These are phyloP conservation scores for Pulveroboletus sp. DNA, from an alignment of 768 basidiomycete genomes.

Conservation along the genomic window DNA sequence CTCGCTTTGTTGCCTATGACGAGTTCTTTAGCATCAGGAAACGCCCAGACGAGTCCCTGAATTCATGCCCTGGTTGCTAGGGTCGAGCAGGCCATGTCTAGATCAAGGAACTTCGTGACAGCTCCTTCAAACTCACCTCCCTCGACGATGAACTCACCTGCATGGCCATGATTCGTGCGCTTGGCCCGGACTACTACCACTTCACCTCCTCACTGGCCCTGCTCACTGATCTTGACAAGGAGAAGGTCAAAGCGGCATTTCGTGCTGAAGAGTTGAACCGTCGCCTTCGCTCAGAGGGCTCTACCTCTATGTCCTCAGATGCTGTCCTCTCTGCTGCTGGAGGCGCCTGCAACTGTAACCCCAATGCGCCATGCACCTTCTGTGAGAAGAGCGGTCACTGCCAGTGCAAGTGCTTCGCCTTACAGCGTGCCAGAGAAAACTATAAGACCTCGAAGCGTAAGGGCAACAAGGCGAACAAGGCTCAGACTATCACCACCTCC, in stretches of 20 bases:
- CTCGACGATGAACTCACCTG: conserved; percentile 9
- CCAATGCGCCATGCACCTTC: background rate
- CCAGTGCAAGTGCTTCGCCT: too few species aligned
- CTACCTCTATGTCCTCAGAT: background rate
- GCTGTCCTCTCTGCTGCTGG: background rate
- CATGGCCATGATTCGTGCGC: conserved; percentile 7
- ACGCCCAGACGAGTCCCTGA: conserved; percentile 1
- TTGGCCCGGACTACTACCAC: conserved; percentile 5
- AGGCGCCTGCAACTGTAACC: background rate
- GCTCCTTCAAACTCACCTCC: background rate
- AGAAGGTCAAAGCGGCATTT: conserved; percentile 4
- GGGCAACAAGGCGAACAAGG: background rate
- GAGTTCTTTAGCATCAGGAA: conserved; percentile 11
- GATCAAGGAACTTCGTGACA: conserved; percentile 3
- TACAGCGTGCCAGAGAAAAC: background rate
- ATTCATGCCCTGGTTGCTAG: conserved; percentile 1
- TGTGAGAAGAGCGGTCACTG: background rate
- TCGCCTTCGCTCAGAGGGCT: background rate
- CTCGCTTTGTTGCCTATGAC: conserved; percentile 5
- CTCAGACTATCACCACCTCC: background rate
- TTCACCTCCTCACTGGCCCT: conserved; percentile 12
- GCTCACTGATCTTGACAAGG: conserved; percentile 6
- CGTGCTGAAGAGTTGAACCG: conserved; percentile 2
- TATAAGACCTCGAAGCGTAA: background rate
- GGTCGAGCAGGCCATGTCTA: conserved; percentile 4